These are phyloP conservation scores for Aspergillus chevalieri DNA, from an alignment of 2,329 filamentous ascomycete genomes.

Conservation along the genomic window DNA sequence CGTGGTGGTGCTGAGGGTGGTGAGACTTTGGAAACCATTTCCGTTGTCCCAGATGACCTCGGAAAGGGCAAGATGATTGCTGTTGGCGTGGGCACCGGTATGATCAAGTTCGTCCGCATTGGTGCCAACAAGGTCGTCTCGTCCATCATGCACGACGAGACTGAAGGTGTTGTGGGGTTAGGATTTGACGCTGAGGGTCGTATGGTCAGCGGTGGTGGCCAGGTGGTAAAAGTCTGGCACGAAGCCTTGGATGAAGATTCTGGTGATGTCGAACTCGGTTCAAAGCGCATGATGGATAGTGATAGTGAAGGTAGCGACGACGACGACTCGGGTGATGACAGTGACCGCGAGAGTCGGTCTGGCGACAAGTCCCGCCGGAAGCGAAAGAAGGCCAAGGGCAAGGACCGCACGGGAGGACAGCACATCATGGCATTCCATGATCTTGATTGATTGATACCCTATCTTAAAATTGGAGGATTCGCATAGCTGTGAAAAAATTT, in stretches of 20 bases:
- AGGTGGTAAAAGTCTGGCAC: slow-evolving; percentile 83
- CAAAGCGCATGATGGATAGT: slow-evolving; percentile 32
- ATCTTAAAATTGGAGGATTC: neutral
- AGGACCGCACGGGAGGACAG: slow-evolving; percentile 32
- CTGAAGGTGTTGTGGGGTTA: slow-evolving; percentile 76
- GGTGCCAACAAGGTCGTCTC: slow-evolving; percentile 64
- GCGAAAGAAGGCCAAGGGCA: slow-evolving; percentile 41
- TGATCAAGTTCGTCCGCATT: slow-evolving; percentile 69
- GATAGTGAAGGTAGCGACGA: slow-evolving; percentile 39
- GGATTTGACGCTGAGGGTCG: slow-evolving; percentile 79
- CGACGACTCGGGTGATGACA: slow-evolving; percentile 41
- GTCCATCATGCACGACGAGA: slow-evolving; percentile 69
- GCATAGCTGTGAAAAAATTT: slow-evolving; percentile 7
- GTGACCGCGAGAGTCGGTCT: slow-evolving; percentile 40
- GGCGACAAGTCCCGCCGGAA: slow-evolving; percentile 42
- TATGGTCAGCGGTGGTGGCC: slow-evolving; percentile 84
- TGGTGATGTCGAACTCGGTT: slow-evolving; percentile 33
- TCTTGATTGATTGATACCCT: slow-evolving; percentile 34
- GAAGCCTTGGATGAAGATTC: slow-evolving; percentile 54
- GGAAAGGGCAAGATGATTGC: slow-evolving; percentile 61
- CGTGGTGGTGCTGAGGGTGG: slow-evolving; percentile 53
- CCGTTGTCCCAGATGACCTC: slow-evolving; percentile 63
- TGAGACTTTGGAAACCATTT: slow-evolving; percentile 75
- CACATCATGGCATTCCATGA: slow-evolving; percentile 40
- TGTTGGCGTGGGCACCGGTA: slow-evolving; percentile 76